Percentiles rank a stretch among this genome's conserved stretches.
Evolutionary conservation across 768 basidiomycete genomes (phyloP).

Genomic region (Pulveroboletus sp.): DNA sequence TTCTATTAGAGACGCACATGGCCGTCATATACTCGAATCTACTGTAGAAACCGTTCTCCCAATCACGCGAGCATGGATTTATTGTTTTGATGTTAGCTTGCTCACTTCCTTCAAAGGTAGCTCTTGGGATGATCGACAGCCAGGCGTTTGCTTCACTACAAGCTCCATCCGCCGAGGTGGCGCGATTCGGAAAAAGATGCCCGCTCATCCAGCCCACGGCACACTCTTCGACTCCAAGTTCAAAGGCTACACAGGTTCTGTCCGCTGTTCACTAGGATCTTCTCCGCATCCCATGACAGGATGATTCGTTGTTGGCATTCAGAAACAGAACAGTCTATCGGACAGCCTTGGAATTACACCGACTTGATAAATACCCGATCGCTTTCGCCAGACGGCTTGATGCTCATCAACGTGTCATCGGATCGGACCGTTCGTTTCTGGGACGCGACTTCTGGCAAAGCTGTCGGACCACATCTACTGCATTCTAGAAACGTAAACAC

Average conservation of each 20-base stretch:
- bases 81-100: too few species aligned
- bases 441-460: not conserved
- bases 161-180: too few species aligned
- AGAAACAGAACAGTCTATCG: not conserved
- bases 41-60: too few species aligned
- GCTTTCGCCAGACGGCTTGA: not conserved
- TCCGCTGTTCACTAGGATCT: not conserved
- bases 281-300: not conserved
- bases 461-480: not conserved
- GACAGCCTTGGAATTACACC: not conserved
- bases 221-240: not conserved
- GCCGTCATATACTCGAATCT: too few species aligned
- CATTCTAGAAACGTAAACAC: not conserved
- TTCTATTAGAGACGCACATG: too few species aligned
- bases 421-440: too few species aligned
- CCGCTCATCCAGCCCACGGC: too few species aligned
- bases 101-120: too few species aligned
- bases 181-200: too few species aligned
- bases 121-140: too few species aligned
- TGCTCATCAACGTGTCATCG: not conserved
- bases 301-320: not conserved
- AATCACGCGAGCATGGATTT: too few species aligned
- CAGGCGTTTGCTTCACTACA: too few species aligned
- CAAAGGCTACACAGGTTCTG: not conserved
- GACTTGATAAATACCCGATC: not conserved